Evolutionary conservation across 2,329 filamentous ascomycete species (phyloP).

Genomic region (Talaromyces funiculosus): DNA sequence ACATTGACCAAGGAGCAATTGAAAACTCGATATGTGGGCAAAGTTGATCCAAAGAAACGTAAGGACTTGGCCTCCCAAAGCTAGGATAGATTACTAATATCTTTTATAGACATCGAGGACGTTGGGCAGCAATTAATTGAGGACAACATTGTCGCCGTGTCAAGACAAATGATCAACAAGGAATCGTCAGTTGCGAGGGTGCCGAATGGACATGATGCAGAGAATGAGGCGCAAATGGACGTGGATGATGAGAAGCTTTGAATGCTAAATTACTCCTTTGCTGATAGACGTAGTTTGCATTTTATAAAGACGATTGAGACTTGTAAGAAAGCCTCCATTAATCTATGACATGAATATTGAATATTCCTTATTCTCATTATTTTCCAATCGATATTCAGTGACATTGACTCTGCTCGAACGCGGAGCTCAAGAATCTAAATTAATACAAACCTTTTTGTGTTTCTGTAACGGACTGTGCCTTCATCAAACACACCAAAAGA

Average conservation of each 20-base stretch:
- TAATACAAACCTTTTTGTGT: slow-evolving; percentile 1
- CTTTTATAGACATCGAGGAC: slow-evolving; percentile 66
- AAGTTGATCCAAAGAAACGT: slow-evolving; percentile 98
- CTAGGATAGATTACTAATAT: not conserved
- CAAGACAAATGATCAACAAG: slow-evolving; percentile 98
- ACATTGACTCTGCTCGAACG: not conserved
- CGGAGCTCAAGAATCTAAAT: not conserved
- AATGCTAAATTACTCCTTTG: slow-evolving; percentile 15
- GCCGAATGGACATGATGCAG: slow-evolving; percentile 38
- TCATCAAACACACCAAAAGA: not conserved
- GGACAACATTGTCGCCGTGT: slow-evolving; percentile 99
- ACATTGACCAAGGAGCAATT: slow-evolving; percentile 95
- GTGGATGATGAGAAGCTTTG: slow-evolving; percentile 61
- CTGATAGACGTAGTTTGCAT: slow-evolving; percentile 4
- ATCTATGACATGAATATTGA: not conserved
- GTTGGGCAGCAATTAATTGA: slow-evolving; percentile 96
- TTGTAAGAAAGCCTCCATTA: not conserved
- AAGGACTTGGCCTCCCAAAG: slow-evolving; percentile 20
- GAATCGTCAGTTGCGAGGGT: slow-evolving; percentile 83
- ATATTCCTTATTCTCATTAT: not conserved
- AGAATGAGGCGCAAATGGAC: slow-evolving; percentile 57
- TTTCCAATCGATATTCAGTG: not conserved
- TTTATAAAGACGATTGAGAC: not conserved
- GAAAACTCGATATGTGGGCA: slow-evolving; percentile 97
- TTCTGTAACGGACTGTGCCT: not conserved